These are phyloP conservation scores for Moesziomyces antarcticus DNA, from an alignment of 1,284 basidiomycete genomes.

Conservation along the genomic window DNA sequence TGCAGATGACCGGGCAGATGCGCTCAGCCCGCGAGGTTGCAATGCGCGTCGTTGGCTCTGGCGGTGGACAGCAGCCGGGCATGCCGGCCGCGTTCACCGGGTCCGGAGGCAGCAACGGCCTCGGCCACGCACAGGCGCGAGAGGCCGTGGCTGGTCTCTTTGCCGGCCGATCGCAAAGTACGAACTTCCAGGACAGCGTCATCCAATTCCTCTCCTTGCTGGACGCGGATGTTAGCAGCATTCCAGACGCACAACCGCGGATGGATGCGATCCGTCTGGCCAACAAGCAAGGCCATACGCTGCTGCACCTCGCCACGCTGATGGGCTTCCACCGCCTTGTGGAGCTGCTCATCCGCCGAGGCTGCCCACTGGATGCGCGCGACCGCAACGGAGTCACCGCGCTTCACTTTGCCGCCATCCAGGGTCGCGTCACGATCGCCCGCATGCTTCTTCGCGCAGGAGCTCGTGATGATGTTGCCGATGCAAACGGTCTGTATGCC, in stretches of 20 bases:
- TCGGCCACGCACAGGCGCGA: conserved; percentile 32
- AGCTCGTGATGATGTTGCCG: conserved; percentile 81
- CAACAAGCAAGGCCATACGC: conserved; percentile 66
- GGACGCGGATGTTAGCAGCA: conserved; percentile 68
- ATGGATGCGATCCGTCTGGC: conserved; percentile 68
- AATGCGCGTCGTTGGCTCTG: conserved; percentile 68
- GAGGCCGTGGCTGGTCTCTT: conserved; percentile 50
- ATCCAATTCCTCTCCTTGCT: conserved; percentile 81
- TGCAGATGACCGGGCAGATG: conserved; percentile 95
- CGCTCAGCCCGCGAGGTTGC: conserved; percentile 92
- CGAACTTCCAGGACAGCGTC: conserved; percentile 78
- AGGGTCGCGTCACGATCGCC: conserved; percentile 76
- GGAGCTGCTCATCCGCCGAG: conserved; percentile 78
- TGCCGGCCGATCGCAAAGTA: conserved; percentile 68
- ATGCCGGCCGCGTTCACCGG: conserved; percentile 18
- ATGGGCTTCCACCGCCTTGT: conserved; percentile 81
- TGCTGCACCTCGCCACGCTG: conserved; percentile 87
- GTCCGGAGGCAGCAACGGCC: conserved; percentile 9
- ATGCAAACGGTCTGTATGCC: conserved; percentile 81
- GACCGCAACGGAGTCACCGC: conserved; percentile 92
- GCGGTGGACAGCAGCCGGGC: conserved; percentile 46
- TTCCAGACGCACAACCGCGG: conserved; percentile 26
- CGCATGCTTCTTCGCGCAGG: conserved; percentile 79
- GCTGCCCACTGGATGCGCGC: conserved; percentile 82
- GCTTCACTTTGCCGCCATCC: conserved; percentile 84